Evolutionary conservation across 2,329 filamentous ascomycete genomes (phyloP).

Genomic region (Lachnellula subtilissima): DNA sequence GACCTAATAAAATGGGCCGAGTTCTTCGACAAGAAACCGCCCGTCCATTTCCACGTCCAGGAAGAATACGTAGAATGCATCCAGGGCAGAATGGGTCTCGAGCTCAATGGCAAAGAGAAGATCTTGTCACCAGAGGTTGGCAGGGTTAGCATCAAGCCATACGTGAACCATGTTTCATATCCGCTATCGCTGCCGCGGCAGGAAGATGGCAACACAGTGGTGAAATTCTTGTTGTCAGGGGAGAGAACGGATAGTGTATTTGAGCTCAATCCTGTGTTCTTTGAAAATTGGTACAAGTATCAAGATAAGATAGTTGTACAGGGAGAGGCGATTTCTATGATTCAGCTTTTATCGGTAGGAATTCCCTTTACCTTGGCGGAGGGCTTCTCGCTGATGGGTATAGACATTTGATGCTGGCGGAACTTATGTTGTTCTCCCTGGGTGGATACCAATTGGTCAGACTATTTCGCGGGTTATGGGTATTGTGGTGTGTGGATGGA

Average conservation of each 20-base stretch:
- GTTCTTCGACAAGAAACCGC: neutral
- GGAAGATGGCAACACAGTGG: neutral
- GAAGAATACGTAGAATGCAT: neutral
- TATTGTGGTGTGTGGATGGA: slow-evolving; percentile 1
- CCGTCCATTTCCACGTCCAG: neutral
- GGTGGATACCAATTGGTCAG: neutral
- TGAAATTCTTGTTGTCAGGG: neutral
- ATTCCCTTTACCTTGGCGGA: neutral
- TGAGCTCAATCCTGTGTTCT: neutral
- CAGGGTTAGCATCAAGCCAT: neutral
- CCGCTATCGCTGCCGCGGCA: neutral
- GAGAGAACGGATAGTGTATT: neutral
- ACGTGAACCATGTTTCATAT: neutral
- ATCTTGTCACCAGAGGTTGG: neutral
- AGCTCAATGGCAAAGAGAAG: neutral
- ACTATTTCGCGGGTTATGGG: neutral
- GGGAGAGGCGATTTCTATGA: neutral
- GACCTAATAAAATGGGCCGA: neutral
- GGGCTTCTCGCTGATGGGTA: neutral
- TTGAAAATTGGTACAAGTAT: neutral
- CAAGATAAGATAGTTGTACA: neutral
- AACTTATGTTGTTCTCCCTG: slow-evolving; percentile 1
- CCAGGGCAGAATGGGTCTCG: neutral
- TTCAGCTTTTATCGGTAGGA: slow-evolving; percentile 2
- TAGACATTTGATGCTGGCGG: slow-evolving; percentile 4